These are phyloP conservation scores for Cercospora citrullina DNA, from an alignment of 2,329 filamentous ascomycete species.

Conservation along the genomic window DNA sequence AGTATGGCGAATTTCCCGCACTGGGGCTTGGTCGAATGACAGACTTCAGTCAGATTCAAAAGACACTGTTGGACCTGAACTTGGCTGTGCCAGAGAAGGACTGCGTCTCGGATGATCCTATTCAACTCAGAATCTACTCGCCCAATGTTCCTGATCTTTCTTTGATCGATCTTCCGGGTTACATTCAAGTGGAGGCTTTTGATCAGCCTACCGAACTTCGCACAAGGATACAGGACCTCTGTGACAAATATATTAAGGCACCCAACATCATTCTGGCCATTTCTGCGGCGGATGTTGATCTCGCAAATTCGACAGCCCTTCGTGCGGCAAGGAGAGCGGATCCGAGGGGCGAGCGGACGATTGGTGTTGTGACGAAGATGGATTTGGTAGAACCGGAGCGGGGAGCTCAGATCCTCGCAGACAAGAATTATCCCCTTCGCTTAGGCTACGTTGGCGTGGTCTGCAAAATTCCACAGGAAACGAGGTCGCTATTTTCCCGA, in stretches of 20 bases:
- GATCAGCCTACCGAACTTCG: slow-evolving; percentile 91
- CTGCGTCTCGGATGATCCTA: slow-evolving; percentile 95
- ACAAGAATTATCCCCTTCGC: slow-evolving; percentile 92
- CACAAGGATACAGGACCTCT: slow-evolving; percentile 92
- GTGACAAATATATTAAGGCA: slow-evolving; percentile 95
- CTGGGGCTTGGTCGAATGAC: slow-evolving; percentile 85
- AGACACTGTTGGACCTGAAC: slow-evolving; percentile 92
- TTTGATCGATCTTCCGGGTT: slow-evolving; percentile 92
- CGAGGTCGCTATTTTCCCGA: slow-evolving; percentile 74
- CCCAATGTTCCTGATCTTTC: slow-evolving; percentile 94
- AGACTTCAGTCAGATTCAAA: slow-evolving; percentile 89
- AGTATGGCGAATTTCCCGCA: slow-evolving; percentile 96
- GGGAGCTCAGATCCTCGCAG: slow-evolving; percentile 74
- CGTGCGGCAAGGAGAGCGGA: slow-evolving; percentile 89
- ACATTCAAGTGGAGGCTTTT: slow-evolving; percentile 91
- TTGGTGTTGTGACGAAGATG: slow-evolving; percentile 99
- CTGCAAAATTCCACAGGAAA: slow-evolving; percentile 69
- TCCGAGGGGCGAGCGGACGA: slow-evolving; percentile 90
- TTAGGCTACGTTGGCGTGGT: slow-evolving; percentile 96
- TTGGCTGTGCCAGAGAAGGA: slow-evolving; percentile 85
- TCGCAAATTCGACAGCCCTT: slow-evolving; percentile 92
- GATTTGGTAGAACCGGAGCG: slow-evolving; percentile 85
- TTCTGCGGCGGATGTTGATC: slow-evolving; percentile 93
- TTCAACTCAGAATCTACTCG: slow-evolving; percentile 92
- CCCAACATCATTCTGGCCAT: slow-evolving; percentile 97